Base-by-base conservation (phyloP, 164 flowering plant genomes). In the Tetracentron sinense region DNA sequence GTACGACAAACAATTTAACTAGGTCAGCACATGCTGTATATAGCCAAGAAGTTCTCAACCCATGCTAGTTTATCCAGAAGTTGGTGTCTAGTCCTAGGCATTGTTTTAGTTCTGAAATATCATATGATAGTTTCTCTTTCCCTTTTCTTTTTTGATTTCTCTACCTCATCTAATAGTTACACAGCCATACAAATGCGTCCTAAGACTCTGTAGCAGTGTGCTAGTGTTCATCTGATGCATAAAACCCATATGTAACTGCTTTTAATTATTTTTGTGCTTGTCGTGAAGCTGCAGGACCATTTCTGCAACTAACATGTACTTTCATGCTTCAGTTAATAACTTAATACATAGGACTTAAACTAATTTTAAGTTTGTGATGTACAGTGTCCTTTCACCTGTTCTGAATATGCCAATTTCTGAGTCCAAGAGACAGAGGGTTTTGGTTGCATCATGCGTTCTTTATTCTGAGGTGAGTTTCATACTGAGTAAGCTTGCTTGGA, bases 401-500 rank as follows among this genome's bases (percentile, higher is more conserved):
- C 83, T 95, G 47, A 92, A 92, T 78, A 92, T 90, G 97, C 92
- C 96, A 50, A 78, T 95, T 75, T 82, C 97, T 25, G 99, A 95
- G 79, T 85, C 98, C 47, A 92, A 84, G 81, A 84, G 98, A 72
- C 99, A 92, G 78, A 85, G 99, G 71, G 99, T 95, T 62, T 68
- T 95, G 87, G 99, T 90, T 71, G 94, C 99, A 26, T 88, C 92
- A 31, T 95, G 89, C 73, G 83, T 95, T 69, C 90, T 95, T 23
- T 95, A 85, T 75, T 85, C 99, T 62, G 99, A 95, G 97, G 99
- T 95, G 63, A 75, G 86, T 79, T 62, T 65, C 16, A 15, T 58
- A 7, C 42, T 10, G 29, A 61, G 8, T 16, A n/a, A n/a, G n/a
- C n/a, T n/a, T n/a, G n/a, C n/a, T 23, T 16, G 6, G 7, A 49